These are phyloP conservation scores for Wickerhamiella musiphila DNA, from an alignment of 805 yeast genomes.

Conservation along the genomic window DNA sequence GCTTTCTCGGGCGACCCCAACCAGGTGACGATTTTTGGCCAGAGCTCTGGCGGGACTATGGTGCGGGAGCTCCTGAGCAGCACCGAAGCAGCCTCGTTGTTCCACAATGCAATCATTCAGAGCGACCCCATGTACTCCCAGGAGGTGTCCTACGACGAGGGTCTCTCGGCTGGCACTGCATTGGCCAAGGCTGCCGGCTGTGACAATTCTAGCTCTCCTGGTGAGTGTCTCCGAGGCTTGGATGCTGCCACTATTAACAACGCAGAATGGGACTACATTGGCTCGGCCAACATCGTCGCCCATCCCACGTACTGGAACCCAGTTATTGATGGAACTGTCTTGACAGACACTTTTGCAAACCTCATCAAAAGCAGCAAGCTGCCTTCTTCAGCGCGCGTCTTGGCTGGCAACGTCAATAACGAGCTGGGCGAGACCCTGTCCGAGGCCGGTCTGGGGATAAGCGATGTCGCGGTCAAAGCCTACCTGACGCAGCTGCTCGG, in stretches of 20 bases:
- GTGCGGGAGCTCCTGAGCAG: constrained; percentile 10
- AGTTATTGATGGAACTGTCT: constrained; percentile 12
- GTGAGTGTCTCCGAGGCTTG: constrained; percentile 5
- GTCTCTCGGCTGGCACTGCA: too few relatives aligned
- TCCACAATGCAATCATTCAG: constrained; percentile 13
- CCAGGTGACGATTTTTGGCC: constrained; percentile 22
- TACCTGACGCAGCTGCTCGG: background rate
- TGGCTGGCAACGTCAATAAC: constrained; percentile 15
- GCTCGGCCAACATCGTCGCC: background rate
- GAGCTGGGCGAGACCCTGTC: constrained; percentile 13
- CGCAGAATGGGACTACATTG: constrained; percentile 4
- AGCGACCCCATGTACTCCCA: constrained; percentile 13
- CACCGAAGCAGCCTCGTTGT: constrained; percentile 8
- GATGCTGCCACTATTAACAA: constrained; percentile 6
- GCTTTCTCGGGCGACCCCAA: constrained; percentile 20
- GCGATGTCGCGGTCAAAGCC: constrained; percentile 1
- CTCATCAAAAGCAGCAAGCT: constrained; percentile 1
- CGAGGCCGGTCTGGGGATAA: constrained; percentile 2
- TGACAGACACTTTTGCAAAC: constrained; percentile 9
- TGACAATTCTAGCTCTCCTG: too few relatives aligned
- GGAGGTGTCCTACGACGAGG: constrained; percentile 4
- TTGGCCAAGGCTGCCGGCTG: constrained; percentile 6
- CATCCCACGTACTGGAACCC: constrained; percentile 16
- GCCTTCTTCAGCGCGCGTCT: constrained; percentile 12
- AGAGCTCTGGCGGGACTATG: constrained; percentile 20